Percentiles rank a stretch among this genome's conserved stretches.
phyloP scores from a whole-genome alignment of 1,284 basidiomycete genomes.

The Xerocomus cyaneibrunnescens region DNA sequence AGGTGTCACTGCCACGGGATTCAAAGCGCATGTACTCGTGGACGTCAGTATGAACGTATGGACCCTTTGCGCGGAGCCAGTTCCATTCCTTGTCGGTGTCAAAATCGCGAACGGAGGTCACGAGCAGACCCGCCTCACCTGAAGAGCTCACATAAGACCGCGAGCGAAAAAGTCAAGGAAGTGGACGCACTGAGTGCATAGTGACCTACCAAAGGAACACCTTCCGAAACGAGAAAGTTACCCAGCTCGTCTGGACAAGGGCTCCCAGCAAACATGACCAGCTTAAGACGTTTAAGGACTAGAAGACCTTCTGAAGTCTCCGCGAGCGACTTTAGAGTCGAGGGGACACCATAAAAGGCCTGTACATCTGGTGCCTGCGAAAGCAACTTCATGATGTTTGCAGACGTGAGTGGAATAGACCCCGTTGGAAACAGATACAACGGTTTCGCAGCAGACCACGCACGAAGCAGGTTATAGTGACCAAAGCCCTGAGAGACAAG shows the following conservation, averaged over 20 bases:
- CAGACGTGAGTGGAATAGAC: conserved; percentile 51
- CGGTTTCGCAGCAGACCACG: conserved; percentile 43
- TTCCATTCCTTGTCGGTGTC: conserved; percentile 59
- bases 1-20: conserved; percentile 43
- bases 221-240: conserved; percentile 49
- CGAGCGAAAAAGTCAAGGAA: background rate
- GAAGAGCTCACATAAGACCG: background rate
- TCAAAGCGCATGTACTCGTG: conserved; percentile 46
- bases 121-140: conserved; percentile 42
- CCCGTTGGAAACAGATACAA: conserved; percentile 51
- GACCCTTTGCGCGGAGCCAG: conserved; percentile 44
- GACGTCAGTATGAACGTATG: conserved; percentile 30
- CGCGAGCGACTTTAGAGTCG: conserved; percentile 44
- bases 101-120: conserved; percentile 54
- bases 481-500: conserved; percentile 15
- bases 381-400: conserved; percentile 43
- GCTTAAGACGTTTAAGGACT: conserved; percentile 47
- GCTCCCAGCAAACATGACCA: conserved; percentile 51
- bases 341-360: conserved; percentile 20
- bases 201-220: conserved; percentile 53
- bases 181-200: conserved; percentile 46
- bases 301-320: conserved; percentile 51
- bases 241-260: conserved; percentile 53
- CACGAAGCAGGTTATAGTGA: conserved; percentile 31
- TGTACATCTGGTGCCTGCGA: conserved; percentile 19